These are phyloP conservation scores for Aspergillus pseudoviridinutans DNA, from an alignment of 2,329 filamentous ascomycete species.

Conservation along the genomic window DNA sequence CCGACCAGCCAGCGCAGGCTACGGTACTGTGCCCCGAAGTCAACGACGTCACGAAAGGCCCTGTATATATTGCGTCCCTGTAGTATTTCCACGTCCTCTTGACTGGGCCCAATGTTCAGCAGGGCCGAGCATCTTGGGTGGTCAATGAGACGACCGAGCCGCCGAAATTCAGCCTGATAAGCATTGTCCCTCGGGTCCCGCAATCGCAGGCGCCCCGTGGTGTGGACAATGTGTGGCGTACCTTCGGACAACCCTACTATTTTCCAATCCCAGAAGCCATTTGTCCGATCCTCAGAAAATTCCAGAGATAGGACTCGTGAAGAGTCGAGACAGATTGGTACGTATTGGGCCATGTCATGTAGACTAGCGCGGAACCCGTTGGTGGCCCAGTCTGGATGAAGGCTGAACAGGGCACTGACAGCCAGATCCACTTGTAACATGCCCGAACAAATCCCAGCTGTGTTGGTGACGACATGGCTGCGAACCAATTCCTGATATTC, in stretches of 20 bases:
- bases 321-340: constrained; percentile 11
- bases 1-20: constrained; percentile 19
- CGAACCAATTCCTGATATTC: constrained; percentile 9
- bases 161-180: constrained; percentile 9
- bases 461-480: constrained; percentile 13
- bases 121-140: constrained; percentile 13
- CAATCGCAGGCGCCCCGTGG: not conserved
- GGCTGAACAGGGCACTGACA: constrained; percentile 12
- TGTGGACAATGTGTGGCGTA: not conserved
- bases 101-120: constrained; percentile 12
- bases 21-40: constrained; percentile 13
- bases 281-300: not conserved
- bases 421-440: constrained; percentile 13
- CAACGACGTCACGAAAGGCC: constrained; percentile 15
- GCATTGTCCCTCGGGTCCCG: not conserved
- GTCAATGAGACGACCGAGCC: constrained; percentile 11
- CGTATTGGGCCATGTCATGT: constrained; percentile 12
- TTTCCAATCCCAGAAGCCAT: constrained; percentile 9
- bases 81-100: constrained; percentile 16
- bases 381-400: constrained; percentile 8
- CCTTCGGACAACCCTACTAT: constrained; percentile 2
- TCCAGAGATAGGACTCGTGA: not conserved
- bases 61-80: constrained; percentile 19
- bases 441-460: constrained; percentile 14
- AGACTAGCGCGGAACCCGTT: constrained; percentile 8